Base-by-base conservation (phyloP, 2,329 filamentous ascomycete species). In the Amauroascus niger region DNA sequence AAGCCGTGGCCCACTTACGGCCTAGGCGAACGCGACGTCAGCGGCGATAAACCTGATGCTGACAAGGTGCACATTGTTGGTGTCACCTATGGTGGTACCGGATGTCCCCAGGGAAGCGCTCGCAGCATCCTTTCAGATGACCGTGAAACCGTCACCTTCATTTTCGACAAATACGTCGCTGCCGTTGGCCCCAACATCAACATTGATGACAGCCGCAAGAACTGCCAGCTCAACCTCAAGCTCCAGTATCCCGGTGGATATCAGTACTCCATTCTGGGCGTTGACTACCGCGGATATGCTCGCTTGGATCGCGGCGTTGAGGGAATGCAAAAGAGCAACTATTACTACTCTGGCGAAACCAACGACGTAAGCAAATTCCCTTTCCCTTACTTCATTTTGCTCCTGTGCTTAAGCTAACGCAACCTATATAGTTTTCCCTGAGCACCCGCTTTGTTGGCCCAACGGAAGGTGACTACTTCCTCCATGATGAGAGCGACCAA, bases 401-500 rank as follows among this genome's bases (percentile, higher is more conserved):
- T 35, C 30, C n/a, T 43, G 45, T 48, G 37, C 11, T 26, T 18
- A 44, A 32, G 16, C 40, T 52, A 39, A 54, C n/a, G n/a, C 44
- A 48, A 43, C 4, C 3, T 11, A 16, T 13, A 41, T 8, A 52
- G 50, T 52, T 52, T 14, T 28, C 50, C 13, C 24, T 53, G 6
- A 49, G 16, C 47, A 68, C 71, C 55, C 64, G 55, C 22, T 73
- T 76, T 62, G 63, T 61, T 2, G 75, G 75, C 16, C 74, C 74
- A 11, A 69, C 62, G 45, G 65, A 66, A 30, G 67, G 61, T 13
- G 59, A 70, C 58, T 78, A 76, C 64, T 62, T 62, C 56, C 73
- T 73, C 64, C 69, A 69, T 46, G 75, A 77, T 57, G 61, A 67
- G 44, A 69, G 75, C 55, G 69, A 71, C 49, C 67, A 69, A 60